These are phyloP conservation scores for Meripilus lineatus DNA, from an alignment of 1,284 basidiomycete genomes.

Conservation along the genomic window DNA sequence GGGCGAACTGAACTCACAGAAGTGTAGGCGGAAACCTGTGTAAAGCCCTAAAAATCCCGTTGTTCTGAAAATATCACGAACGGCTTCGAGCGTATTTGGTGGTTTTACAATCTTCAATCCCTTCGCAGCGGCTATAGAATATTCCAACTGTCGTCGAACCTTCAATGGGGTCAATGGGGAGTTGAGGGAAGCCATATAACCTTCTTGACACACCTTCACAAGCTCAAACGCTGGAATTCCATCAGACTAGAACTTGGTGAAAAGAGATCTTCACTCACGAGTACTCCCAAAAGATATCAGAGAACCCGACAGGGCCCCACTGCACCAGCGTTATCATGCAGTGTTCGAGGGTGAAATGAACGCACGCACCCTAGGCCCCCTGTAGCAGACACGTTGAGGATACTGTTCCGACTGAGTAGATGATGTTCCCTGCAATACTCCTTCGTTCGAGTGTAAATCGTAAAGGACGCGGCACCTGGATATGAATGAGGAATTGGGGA, in stretches of 20 bases:
- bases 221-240: slow-evolving; percentile 78
- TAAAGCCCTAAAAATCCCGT: slow-evolving; percentile 75
- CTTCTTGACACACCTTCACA: slow-evolving; percentile 67
- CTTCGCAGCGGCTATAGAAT: slow-evolving; percentile 81
- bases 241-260: not conserved
- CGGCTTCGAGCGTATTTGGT: slow-evolving; percentile 70
- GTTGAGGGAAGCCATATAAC: not conserved
- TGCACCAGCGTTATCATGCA: slow-evolving; percentile 9
- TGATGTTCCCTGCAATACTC: slow-evolving; percentile 66
- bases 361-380: slow-evolving; percentile 55
- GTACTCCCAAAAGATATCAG: slow-evolving; percentile 81
- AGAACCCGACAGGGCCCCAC: slow-evolving; percentile 79
- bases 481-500: slow-evolving; percentile 12
- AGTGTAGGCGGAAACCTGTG: slow-evolving; percentile 81
- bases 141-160: slow-evolving; percentile 92
- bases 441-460: slow-evolving; percentile 90
- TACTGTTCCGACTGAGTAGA: slow-evolving; percentile 51
- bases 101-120: slow-evolving; percentile 64
- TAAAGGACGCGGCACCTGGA: slow-evolving; percentile 83
- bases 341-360: not conserved
- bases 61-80: slow-evolving; percentile 59
- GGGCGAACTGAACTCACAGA: slow-evolving; percentile 41
- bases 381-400: slow-evolving; percentile 67
- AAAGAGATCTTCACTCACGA: slow-evolving; percentile 48
- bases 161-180: slow-evolving; percentile 24